Base-by-base conservation (phyloP, 345 rosid species). In the Psidium guajava region DNA sequence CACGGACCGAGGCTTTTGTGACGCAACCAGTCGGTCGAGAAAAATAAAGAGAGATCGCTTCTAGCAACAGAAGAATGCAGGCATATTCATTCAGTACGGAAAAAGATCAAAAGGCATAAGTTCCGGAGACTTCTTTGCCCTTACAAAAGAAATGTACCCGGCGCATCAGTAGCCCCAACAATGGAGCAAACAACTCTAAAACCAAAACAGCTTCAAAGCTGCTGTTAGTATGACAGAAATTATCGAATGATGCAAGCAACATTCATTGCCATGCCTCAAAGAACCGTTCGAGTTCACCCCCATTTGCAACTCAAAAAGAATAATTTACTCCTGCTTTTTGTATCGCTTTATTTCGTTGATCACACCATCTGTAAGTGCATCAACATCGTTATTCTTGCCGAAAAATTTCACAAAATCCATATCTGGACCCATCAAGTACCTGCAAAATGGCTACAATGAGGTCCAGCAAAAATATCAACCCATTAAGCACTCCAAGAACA, bases 381-480 rank as follows among this genome's bases (percentile, higher is more conserved):
- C 93, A 25, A 92, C 94, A 53, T 98, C 98, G 61, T 94, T 92
- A 88, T 98, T 96, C 94, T 95, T 98, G 89, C 98, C 98, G 84
- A 95, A 96, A 86, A 94, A 95, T 86, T 96, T 95, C 85, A 98
- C 95, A 82, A 93, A 96, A 28, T 94, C 89, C 98, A 98, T 95
- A 82, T 92, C 89, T 22, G 99, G 99, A 87, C 90, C 93, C 99
- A 95, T 93, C 89, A 98, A 88, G 89, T 94, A 98, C 98, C 98
- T 98, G 90, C 90, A 92, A 83, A 86, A 50, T 5, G 25, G 44
- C 54, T 21, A 25, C 3, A 44, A n/a, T 1, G 40, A 28, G 42
- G 83, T 81, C 24, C 24, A 2, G 77, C 77, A 69, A 69, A 69
- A 61, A 16, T n/a, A 69, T 69, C 6, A 69, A 69, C 24, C 80